Base-by-base conservation (phyloP, 2,329 filamentous ascomycete species). In the Beauveria medogensis region DNA sequence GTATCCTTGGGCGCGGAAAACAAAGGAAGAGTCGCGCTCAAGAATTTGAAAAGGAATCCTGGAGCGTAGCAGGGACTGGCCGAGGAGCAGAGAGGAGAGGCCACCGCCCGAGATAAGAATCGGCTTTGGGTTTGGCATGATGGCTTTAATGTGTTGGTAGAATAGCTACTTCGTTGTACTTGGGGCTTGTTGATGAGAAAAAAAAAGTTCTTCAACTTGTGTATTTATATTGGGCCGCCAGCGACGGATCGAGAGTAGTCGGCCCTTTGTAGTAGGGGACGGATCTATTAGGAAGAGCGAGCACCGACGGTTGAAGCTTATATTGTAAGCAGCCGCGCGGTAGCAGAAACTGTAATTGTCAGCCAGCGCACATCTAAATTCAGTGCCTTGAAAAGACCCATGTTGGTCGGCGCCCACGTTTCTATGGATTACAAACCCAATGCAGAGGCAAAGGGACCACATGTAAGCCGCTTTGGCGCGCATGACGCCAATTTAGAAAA, bases 1-100 rank as follows among this genome's bases (percentile, higher is more conserved):
- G 70, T 88, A 87, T 0, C 85, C 85, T 67, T 88, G 85, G 0
- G 80, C 83, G 50, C 85, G 83, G 65, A 83, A 85, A 1, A 67
- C 62, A 52, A 80, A 72, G 0, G 76, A 78, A 0, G 69, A 63
- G 63, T 84, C 80, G 47, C 81, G 81, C 70, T 87, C 83, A 66
- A 81, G 85, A 48, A 86, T 78, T 43, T 69, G 73, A 69, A 82
- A 85, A 0, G 78, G 75, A n/a, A 82, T 78, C 0, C 68, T 68
- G 51, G 74, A 71, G 2, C 63, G 68, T 2, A 71, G 74, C 1
- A 80, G 73, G 8, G 76, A 75, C 50, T 77, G 77, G 0, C 74
- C 78, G 1, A 80, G 69, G 0, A 79, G 68, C 2, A 80, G 72
- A 0, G 77, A 78, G 2, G 76, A 68, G 4, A 80, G 67, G 59